These are phyloP conservation scores for Nannochloris sp. DNA, from an alignment of 139 green algal genomes.

Conservation along the genomic window DNA sequence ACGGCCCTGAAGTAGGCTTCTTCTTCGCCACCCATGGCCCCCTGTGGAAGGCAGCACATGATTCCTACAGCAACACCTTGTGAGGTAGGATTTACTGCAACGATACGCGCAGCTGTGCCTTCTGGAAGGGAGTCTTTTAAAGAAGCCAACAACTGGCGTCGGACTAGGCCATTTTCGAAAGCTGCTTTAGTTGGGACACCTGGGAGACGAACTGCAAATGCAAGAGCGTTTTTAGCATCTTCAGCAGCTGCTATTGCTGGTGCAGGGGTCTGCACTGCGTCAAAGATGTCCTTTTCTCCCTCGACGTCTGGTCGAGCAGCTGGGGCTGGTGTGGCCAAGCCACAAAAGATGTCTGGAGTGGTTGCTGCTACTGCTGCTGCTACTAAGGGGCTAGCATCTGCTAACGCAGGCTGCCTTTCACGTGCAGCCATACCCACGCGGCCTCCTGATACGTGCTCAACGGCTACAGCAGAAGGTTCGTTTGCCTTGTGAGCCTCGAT, in stretches of 20 bases:
- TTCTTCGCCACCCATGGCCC: slow-evolving; percentile 5
- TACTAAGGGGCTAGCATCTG: too few relatives aligned
- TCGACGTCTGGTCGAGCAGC: not conserved
- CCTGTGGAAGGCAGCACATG: not conserved
- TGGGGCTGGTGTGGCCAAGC: not conserved
- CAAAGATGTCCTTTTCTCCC: not conserved
- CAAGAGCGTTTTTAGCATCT: not conserved
- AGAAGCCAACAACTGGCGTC: not conserved
- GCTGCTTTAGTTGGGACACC: not conserved
- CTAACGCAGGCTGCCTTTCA: too few relatives aligned
- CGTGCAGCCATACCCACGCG: too few relatives aligned
- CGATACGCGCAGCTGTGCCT: slow-evolving; percentile 2
- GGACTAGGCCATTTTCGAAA: not conserved
- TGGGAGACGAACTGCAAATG: not conserved
- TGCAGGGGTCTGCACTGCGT: not conserved
- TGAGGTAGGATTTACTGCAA: not conserved
- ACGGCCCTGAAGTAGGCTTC: slow-evolving; percentile 15
- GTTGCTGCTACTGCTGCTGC: too few relatives aligned
- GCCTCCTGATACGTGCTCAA: too few relatives aligned
- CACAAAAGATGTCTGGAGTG: too few relatives aligned
- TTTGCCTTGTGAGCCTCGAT: too few relatives aligned
- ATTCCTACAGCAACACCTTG: slow-evolving; percentile 1
- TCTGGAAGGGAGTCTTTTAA: slow-evolving; percentile 8
- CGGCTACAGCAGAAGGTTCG: too few relatives aligned
- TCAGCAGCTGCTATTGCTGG: not conserved